Evolutionary conservation across 257 asterid genomes (phyloP).

Genomic region (Plantago ovata): DNA sequence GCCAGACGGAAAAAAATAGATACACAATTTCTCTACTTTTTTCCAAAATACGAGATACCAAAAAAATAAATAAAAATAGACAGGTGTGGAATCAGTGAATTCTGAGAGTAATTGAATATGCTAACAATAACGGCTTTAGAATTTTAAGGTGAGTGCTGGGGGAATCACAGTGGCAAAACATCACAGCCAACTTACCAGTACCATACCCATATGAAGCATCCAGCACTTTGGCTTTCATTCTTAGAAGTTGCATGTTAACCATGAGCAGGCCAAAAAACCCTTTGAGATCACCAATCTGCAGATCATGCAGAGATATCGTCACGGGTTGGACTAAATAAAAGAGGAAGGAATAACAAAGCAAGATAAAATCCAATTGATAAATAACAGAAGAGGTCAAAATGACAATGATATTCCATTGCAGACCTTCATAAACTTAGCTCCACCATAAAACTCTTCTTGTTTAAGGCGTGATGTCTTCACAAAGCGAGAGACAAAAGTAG

Average conservation of each 20-base stretch:
- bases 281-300: constrained; percentile 93
- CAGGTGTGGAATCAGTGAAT: too few species aligned
- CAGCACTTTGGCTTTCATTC: constrained; percentile 69
- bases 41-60: too few species aligned
- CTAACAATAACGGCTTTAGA: background rate
- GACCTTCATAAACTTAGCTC: constrained; percentile 88
- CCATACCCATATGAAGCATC: constrained; percentile 70
- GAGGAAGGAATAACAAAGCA: background rate
- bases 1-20: background rate
- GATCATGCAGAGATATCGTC: constrained; percentile 15
- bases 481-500: constrained; percentile 88
- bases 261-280: constrained; percentile 76
- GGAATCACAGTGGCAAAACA: constrained; percentile 7
- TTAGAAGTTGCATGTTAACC: constrained; percentile 61
- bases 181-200: constrained; percentile 52
- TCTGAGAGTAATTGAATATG: too few species aligned
- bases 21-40: too few species aligned
- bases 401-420: background rate
- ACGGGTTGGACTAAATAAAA: background rate
- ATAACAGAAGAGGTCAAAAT: background rate
- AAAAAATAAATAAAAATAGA: too few species aligned
- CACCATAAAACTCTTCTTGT: constrained; percentile 84
- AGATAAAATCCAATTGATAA: background rate
- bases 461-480: constrained; percentile 83
- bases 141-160: background rate